Evolutionary conservation across 257 asterid species (phyloP), one percentile per base, ranked within the genome.

Genomic region (Solanum neorickii): DNA sequence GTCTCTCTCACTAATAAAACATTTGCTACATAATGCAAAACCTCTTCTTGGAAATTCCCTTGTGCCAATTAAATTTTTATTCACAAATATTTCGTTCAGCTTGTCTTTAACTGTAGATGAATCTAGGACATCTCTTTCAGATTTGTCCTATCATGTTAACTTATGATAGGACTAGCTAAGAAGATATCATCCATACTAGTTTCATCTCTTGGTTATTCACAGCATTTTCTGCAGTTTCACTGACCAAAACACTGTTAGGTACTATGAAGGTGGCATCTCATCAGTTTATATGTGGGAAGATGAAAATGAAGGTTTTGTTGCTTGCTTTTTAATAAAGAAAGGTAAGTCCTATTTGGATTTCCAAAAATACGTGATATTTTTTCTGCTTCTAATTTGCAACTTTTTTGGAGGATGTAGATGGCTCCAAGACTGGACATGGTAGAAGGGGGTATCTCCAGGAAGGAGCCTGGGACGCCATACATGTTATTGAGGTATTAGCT

Each of bases 381-480:
- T 86, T 85, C 83, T 68, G 73, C 66, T 46, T 86, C 88, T 90
- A 89, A 86, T 73, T 87, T 86, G 85, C 49, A 75, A 82, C 60
- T 42, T 35, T 72, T 87, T 78, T 78, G 88, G 60, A 47, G 85
- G 62, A 82, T 88, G 88, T 91, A 97, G 99, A 97, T 92, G 99
- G 99, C 86, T 94, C 99, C 20, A 94, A 90, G 88, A 88, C 95
- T 86, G 98, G 92, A 29, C 93, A 95, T 82, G 99, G 99, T 88
- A 94, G 93, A 92, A 94, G 98, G 92, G 99, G 99, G 70, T 88
- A 88, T 93, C 92, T 97, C 82, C 94, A 96, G 89, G 98, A 97
- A 91, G 99, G 99, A 85, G 94, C 98, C 88, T 97, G 99, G 99
- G 99, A 97, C 87, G 99, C 99, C 23, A 97, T 97, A 87, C 99